Evolutionary conservation across 495 filamentous ascomycete species (phyloP).

Genomic region (Parmelia sp.): DNA sequence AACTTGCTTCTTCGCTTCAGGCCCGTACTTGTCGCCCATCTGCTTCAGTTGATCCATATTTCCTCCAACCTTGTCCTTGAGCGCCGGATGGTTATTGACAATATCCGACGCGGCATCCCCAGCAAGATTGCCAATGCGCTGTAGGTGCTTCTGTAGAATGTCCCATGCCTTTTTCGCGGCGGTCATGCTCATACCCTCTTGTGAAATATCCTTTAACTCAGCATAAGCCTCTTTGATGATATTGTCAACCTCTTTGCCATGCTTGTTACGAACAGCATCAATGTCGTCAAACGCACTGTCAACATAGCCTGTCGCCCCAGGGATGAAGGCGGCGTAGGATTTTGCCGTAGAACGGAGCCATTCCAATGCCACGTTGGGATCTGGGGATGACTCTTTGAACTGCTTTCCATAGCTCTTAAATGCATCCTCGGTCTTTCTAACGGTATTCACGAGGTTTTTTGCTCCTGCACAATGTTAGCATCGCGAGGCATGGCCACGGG

Average conservation of each 20-base stretch:
- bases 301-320: slow-evolving; percentile 55
- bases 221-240: slow-evolving; percentile 54
- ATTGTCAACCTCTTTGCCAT: slow-evolving; percentile 56
- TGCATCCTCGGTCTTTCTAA: slow-evolving; percentile 46
- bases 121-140: slow-evolving; percentile 46
- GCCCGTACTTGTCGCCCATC: slow-evolving; percentile 57
- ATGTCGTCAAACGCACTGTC: slow-evolving; percentile 58
- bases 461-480: slow-evolving; percentile 32
- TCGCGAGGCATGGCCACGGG: neutral
- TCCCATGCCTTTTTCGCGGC: slow-evolving; percentile 47
- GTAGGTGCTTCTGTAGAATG: slow-evolving; percentile 47
- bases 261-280: slow-evolving; percentile 50
- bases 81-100: slow-evolving; percentile 56
- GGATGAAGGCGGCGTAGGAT: slow-evolving; percentile 59
- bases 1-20: slow-evolving; percentile 61
- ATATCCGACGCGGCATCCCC: slow-evolving; percentile 51
- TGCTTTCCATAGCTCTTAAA: slow-evolving; percentile 45
- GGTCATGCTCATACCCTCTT: slow-evolving; percentile 46
- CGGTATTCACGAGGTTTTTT: slow-evolving; percentile 45
- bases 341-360: slow-evolving; percentile 52
- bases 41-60: slow-evolving; percentile 55
- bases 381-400: slow-evolving; percentile 47
- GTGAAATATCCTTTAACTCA: slow-evolving; percentile 47
- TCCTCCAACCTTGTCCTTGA: slow-evolving; percentile 62
- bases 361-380: slow-evolving; percentile 50